Evolutionary conservation across 495 filamentous ascomycete species (phyloP).

Genomic region (Penicillium simplicissimum): DNA sequence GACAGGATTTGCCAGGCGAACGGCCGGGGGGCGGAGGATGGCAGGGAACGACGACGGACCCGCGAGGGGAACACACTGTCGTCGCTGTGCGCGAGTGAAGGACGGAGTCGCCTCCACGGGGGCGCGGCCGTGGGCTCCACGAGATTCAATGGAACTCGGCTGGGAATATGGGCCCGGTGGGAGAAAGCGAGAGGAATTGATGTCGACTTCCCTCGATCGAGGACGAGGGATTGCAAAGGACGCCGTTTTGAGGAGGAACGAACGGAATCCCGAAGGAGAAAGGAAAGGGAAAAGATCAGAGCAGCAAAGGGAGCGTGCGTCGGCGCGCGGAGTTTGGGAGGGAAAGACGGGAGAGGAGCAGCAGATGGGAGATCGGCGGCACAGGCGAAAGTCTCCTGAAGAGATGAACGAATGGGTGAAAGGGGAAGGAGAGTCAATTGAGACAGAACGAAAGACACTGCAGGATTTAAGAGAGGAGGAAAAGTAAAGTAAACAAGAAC

Average conservation of each 20-base stretch:
- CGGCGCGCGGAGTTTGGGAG: neutral
- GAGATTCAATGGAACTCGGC: slow-evolving; percentile 4
- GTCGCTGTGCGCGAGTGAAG: slow-evolving; percentile 31
- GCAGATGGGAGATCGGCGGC: slow-evolving; percentile 16
- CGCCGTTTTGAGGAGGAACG: slow-evolving; percentile 37
- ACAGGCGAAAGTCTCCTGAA: slow-evolving; percentile 11
- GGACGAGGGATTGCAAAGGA: slow-evolving; percentile 28
- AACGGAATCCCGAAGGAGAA: slow-evolving; percentile 1
- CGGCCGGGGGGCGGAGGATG: slow-evolving; percentile 40
- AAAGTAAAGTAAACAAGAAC: neutral
- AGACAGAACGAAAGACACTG: neutral
- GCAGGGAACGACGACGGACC: slow-evolving; percentile 32
- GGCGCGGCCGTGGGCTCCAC: slow-evolving; percentile 13
- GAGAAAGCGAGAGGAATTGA: slow-evolving; percentile 18
- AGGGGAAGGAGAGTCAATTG: neutral
- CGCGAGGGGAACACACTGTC: slow-evolving; percentile 29
- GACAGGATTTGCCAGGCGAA: slow-evolving; percentile 49
- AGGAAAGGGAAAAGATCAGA: neutral
- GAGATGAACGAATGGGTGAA: slow-evolving; percentile 1
- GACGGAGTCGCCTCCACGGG: slow-evolving; percentile 31
- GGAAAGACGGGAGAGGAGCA: slow-evolving; percentile 9
- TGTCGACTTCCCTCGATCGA: slow-evolving; percentile 39
- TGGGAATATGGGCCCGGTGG: slow-evolving; percentile 22
- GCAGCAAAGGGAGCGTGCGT: slow-evolving; percentile 3
- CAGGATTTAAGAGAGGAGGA: slow-evolving; percentile 3